These are phyloP conservation scores for Hamamelis virginiana DNA, from an alignment of 164 flowering plant species.

Conservation along the genomic window DNA sequence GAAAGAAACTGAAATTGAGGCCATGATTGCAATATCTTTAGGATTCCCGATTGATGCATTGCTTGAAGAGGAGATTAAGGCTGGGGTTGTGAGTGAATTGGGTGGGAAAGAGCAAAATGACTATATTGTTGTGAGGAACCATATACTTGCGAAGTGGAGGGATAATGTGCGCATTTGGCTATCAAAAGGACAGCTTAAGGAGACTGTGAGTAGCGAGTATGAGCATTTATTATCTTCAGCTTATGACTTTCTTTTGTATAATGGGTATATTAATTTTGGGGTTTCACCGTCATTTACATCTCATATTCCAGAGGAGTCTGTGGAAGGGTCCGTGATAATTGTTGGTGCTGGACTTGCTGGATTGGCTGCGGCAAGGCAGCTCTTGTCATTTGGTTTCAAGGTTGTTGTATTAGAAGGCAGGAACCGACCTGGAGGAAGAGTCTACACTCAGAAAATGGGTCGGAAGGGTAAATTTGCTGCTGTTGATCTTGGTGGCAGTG, in stretches of 20 bases:
- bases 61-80: conserved; percentile 73
- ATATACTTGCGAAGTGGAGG: conserved; percentile 86
- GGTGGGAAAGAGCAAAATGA: conserved; percentile 90
- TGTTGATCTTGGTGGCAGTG: conserved; percentile 95
- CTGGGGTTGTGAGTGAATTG: conserved; percentile 70
- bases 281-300: conserved; percentile 56
- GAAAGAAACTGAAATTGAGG: conserved; percentile 91
- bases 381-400: conserved; percentile 82
- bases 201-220: conserved; percentile 75
- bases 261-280: conserved; percentile 93
- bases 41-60: conserved; percentile 90
- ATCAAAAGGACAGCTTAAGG: conserved; percentile 62
- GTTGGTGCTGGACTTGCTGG: conserved; percentile 94
- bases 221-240: conserved; percentile 67
- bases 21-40: conserved; percentile 79
- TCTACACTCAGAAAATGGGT: conserved; percentile 81
- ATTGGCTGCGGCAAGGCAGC: conserved; percentile 89
- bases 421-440: conserved; percentile 89
- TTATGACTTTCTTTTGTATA: conserved; percentile 68
- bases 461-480: conserved; percentile 52
- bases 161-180: conserved; percentile 73
- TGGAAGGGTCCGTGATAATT: conserved; percentile 69
- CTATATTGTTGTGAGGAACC: conserved; percentile 93
- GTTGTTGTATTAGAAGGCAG: conserved; percentile 88
- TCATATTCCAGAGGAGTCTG: conserved; percentile 45